Conservation (phyloP, 2,329 filamentous ascomycete genomes). For the Claviceps sp. region DNA sequence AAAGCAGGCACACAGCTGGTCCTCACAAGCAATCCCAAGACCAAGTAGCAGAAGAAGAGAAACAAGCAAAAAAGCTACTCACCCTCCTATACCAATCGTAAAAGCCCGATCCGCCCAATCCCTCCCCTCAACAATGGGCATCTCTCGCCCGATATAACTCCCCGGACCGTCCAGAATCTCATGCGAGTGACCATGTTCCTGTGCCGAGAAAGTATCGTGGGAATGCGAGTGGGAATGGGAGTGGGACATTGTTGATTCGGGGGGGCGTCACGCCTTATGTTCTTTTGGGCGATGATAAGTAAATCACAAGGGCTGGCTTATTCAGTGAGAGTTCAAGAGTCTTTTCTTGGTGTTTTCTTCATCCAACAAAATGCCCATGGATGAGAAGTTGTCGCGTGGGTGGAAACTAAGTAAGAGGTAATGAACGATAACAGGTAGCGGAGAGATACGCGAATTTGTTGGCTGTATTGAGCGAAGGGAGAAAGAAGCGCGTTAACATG, state of each 20-base stretch:
- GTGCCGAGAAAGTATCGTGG: conserved; percentile 42
- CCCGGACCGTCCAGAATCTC: conserved; percentile 92
- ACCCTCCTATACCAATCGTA: conserved; percentile 97
- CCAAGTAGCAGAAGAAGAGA: not conserved
- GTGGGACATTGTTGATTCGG: conserved; percentile 19
- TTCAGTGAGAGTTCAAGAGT: too few species aligned
- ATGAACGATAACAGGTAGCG: too few species aligned
- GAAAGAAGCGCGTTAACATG: too few species aligned
- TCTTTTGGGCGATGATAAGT: too few species aligned
- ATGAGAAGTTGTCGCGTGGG: too few species aligned
- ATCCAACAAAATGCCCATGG: too few species aligned
- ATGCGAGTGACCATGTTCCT: conserved; percentile 86
- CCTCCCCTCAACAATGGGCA: conserved; percentile 81
- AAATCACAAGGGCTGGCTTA: too few species aligned
- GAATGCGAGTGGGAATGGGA: conserved; percentile 45
- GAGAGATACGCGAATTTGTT: too few species aligned
- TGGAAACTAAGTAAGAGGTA: too few species aligned
- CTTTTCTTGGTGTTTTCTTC: too few species aligned
- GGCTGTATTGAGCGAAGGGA: too few species aligned
- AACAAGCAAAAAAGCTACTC: conserved; percentile 17
- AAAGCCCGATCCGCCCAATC: conserved; percentile 84
- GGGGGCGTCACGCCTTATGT: too few species aligned
- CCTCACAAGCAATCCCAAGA: not conserved
- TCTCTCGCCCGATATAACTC: conserved; percentile 77
- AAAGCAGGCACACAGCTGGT: not conserved